Base-by-base conservation (phyloP, 2,329 filamentous ascomycete genomes). In the Aspergillus versicolor region DNA sequence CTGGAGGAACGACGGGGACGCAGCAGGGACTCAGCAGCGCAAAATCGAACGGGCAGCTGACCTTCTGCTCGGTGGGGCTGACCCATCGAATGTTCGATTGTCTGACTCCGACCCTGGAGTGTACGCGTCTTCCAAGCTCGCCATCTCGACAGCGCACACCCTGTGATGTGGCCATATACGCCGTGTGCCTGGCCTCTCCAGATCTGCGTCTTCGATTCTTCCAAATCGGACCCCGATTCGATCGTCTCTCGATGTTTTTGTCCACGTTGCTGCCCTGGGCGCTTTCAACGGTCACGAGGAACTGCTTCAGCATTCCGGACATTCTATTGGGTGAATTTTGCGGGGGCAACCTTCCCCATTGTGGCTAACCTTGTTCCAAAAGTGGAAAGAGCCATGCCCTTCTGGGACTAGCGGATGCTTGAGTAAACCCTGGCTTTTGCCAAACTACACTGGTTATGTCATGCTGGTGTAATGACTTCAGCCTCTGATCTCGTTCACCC, bases 51-150 rank as follows among this genome's bases (percentile, higher is more conserved):
- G 55, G 41, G 51, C 61, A 62, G 57, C 59, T 63, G 61, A 63
- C 61, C 61, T 43, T 17, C 54, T 52, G 52, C 38, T 58, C 32
- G 27, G 61, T 49, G 54, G 59, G 59, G 59, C 55, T 56, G 27
- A 49, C 38, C 61, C 61, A 60, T 63, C 59, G 61, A 63, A 63
- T 60, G 52, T 63, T 63, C 59, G 54, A 63, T 49, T 49, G 47
- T 49, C 34, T 27, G 47, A 27, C 46, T 48, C 46, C 19, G 4
- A 48, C 34, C 34, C n/a, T 15, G 13, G 12, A n/a, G 34, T 12
- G 47, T 54, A 54, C 52, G 52, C 52, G 52, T 52, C 32, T 43
- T 37, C 6, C 15, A 13, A 37, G 12, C 34, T 37, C 34, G 34
- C 34, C 34, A n/a, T 37, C n/a, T 37, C 34, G 34, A 37, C 34